Percentiles rank a stretch among this genome's conserved stretches.
Conservation (phyloP, 2,329 filamentous ascomycete genomes). For the Colletotrichum abscissum region DNA sequence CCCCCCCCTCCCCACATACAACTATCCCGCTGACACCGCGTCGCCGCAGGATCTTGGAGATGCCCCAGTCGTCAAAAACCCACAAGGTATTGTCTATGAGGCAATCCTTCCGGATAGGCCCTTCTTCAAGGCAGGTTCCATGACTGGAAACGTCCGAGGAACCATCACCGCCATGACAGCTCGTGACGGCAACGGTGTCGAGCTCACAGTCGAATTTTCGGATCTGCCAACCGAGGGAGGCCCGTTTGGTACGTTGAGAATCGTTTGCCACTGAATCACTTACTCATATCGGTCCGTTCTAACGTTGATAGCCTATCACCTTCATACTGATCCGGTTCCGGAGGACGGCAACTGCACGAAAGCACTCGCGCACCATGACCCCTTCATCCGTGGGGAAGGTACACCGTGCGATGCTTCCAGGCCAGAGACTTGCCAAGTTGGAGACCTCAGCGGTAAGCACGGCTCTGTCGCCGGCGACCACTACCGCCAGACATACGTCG, state of each 20-base stretch:
- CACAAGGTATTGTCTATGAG: constrained; percentile 62
- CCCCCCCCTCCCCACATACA: no score
- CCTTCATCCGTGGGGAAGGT: constrained; percentile 72
- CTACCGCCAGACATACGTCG: constrained; percentile 58
- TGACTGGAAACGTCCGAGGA: constrained; percentile 66
- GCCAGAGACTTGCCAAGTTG: constrained; percentile 77
- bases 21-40: not conserved
- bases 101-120: constrained; percentile 65
- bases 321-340: constrained; percentile 75
- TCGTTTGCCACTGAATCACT: not conserved
- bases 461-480: constrained; percentile 66
- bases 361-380: constrained; percentile 77
- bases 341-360: constrained; percentile 76
- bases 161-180: constrained; percentile 58
- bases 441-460: constrained; percentile 81
- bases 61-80: constrained; percentile 68
- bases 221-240: constrained; percentile 61
- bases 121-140: constrained; percentile 60
- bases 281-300: not conserved
- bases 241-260: constrained; percentile 53
- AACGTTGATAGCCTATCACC: constrained; percentile 71
- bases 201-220: constrained; percentile 64
- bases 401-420: constrained; percentile 67
- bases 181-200: constrained; percentile 64
- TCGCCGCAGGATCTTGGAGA: constrained; percentile 53